Percentiles rank a stretch among this genome's conserved stretches.
These are phyloP conservation scores for Tuber borchii DNA, from an alignment of 495 filamentous ascomycete species.

Conservation along the genomic window DNA sequence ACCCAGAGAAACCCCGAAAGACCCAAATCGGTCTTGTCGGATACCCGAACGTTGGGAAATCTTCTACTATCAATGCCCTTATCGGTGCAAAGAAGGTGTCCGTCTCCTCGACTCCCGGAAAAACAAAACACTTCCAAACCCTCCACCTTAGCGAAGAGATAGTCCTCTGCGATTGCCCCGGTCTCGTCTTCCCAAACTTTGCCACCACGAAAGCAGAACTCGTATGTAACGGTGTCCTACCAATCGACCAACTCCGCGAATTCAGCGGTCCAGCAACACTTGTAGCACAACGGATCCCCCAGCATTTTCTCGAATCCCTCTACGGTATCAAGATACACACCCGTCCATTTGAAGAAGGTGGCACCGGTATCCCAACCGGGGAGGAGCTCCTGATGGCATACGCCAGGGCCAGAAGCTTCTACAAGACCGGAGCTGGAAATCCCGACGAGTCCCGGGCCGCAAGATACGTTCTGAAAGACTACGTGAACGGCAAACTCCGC, in stretches of 20 bases:
- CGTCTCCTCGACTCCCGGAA: constrained; percentile 93
- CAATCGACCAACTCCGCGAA: constrained; percentile 94
- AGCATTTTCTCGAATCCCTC: constrained; percentile 77
- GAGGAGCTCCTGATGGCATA: constrained; percentile 83
- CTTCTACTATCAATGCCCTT: constrained; percentile 96
- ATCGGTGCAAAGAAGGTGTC: constrained; percentile 98
- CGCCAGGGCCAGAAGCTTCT: constrained; percentile 80
- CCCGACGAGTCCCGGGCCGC: constrained; percentile 92
- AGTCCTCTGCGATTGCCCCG: constrained; percentile 94
- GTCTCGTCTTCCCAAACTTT: constrained; percentile 98
- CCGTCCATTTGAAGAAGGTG: constrained; percentile 84
- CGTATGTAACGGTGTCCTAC: constrained; percentile 89
- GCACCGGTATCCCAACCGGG: constrained; percentile 79
- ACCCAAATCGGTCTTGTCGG: constrained; percentile 89
- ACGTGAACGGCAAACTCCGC: constrained; percentile 89
- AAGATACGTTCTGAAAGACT: constrained; percentile 88
- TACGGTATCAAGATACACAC: constrained; percentile 86
- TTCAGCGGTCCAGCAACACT: constrained; percentile 81
- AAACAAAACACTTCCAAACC: constrained; percentile 99
- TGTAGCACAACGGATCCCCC: constrained; percentile 86
- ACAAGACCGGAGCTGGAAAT: constrained; percentile 75
- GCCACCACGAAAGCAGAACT: constrained; percentile 94
- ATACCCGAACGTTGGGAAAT: constrained; percentile 99
- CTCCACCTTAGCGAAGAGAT: constrained; percentile 85
- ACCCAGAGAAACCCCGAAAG: constrained; percentile 54